Evolutionary conservation across 495 filamentous ascomycete species (phyloP), one percentile per base, ranked within the genome.

Genomic region (Aspergillus saccharolyticus): DNA sequence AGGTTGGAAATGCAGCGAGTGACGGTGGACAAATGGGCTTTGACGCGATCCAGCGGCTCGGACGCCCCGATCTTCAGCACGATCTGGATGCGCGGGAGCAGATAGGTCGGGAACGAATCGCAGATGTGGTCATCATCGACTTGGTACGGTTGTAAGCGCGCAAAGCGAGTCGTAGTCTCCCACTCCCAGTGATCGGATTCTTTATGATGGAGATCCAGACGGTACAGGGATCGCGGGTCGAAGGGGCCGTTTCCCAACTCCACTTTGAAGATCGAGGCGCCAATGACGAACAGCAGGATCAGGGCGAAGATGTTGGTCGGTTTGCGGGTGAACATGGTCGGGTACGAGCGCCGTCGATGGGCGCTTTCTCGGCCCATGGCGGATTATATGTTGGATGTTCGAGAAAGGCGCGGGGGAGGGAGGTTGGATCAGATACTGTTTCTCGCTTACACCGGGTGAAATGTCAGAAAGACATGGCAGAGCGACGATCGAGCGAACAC

Each of bases 1-100:
- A 76, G 57, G 42, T 80, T 78, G 17, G 66, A 56, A 18, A 78
- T 72, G 48, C 73, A 78, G 42, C 63, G 66, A 8, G 73, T 72
- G 20, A 73, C 68, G 17, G 67, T 71, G 14, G 63, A 43, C 55
- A 75, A 51, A 45, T 74, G 72, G 16, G 73, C 64, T 22, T 67
- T 58, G 44, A 69, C 25, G 53, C 69, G 66, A 5, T 66, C 62
- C n/a, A 59, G 42, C 16, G 61, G 45, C 53, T 75, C 73, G 42
- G 69, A 68, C 42, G 68, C 65, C 50, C 74, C 68, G 21, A 69
- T 73, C 53, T 75, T 76, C 39, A 78, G 45, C 6, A 72, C 66
- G 1, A 78, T 63, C 51, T 76, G 71, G 43, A 78, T 56, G 50
- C 65, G 62, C 7, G 60, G 59, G 16, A 74, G 66, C 1, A 68